Conservation (phyloP, 2,329 filamentous ascomycete genomes). For the Cordyceps farinosa region DNA sequence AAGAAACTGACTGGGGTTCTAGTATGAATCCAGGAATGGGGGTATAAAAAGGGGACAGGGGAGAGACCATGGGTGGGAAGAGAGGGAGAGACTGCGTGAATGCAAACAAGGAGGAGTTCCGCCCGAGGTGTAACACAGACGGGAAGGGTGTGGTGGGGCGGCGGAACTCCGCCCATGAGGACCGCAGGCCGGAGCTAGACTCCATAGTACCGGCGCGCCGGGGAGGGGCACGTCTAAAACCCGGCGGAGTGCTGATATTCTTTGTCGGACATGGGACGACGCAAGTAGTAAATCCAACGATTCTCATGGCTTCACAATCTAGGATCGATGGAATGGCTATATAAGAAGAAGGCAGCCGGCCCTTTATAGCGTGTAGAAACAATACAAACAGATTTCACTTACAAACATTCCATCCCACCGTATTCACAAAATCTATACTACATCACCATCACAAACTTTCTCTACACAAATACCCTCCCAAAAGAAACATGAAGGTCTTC, state of each 20-base stretch:
- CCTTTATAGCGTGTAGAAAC: neutral
- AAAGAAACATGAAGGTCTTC: constrained; percentile 27
- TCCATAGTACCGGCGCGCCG: neutral
- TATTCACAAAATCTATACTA: too few species aligned
- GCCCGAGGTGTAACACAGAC: neutral
- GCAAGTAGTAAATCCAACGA: neutral
- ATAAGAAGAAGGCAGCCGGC: too few species aligned
- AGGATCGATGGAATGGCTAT: too few species aligned
- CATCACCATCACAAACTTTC: too few species aligned
- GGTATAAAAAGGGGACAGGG: neutral
- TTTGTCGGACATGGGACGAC: neutral
- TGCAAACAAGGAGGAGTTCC: neutral
- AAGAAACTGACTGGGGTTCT: neutral
- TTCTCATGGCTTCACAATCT: neutral
- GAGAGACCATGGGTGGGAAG: neutral
- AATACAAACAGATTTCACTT: neutral
- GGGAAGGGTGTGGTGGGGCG: neutral
- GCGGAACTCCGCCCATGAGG: constrained; percentile 10
- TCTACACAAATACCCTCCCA: too few species aligned
- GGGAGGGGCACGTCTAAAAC: neutral
- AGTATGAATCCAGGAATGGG: neutral
- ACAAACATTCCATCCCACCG: neutral
- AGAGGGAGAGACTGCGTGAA: neutral
- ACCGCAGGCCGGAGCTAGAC: neutral
- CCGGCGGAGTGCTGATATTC: neutral